Evolutionary conservation across 2,329 filamentous ascomycete genomes (phyloP).

Genomic region (Chalaropsis thielavioides): DNA sequence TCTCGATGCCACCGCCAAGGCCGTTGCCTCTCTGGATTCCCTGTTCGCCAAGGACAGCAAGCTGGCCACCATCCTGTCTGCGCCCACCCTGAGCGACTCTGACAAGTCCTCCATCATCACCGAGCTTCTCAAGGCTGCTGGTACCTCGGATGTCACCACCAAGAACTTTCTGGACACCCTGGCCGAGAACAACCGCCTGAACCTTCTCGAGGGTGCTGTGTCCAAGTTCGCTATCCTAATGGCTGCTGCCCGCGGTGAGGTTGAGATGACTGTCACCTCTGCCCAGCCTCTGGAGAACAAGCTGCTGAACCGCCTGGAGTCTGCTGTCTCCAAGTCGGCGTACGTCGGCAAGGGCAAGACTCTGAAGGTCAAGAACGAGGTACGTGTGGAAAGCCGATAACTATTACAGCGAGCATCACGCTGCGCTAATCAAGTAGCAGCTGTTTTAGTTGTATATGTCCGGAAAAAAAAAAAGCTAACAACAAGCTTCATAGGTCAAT

Average conservation of each 20-base stretch:
- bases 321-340: slow-evolving; percentile 73
- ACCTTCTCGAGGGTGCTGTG: slow-evolving; percentile 64
- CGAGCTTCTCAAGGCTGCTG: slow-evolving; percentile 76
- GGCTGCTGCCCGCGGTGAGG: slow-evolving; percentile 77
- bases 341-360: slow-evolving; percentile 89
- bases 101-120: slow-evolving; percentile 80
- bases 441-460: not conserved
- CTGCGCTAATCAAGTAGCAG: not conserved
- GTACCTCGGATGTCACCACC: slow-evolving; percentile 62
- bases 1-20: slow-evolving; percentile 74
- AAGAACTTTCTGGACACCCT: slow-evolving; percentile 88
- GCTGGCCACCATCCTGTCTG: slow-evolving; percentile 58
- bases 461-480: slow-evolving; percentile 17
- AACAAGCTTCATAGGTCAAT: slow-evolving; percentile 51
- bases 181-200: slow-evolving; percentile 91
- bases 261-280: slow-evolving; percentile 83
- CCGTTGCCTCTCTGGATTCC: slow-evolving; percentile 54
- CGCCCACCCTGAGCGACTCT: slow-evolving; percentile 59
- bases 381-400: slow-evolving; percentile 27
- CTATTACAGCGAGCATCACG: not conserved
- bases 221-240: slow-evolving; percentile 82
- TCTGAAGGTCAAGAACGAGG: slow-evolving; percentile 90
- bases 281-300: slow-evolving; percentile 80
- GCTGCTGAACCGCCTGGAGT: slow-evolving; percentile 74
- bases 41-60: slow-evolving; percentile 73